Percentiles rank a stretch among this genome's conserved stretches.
Evolutionary conservation across 2,329 filamentous ascomycete genomes (phyloP).

Genomic region (Rhinocladiella similis): DNA sequence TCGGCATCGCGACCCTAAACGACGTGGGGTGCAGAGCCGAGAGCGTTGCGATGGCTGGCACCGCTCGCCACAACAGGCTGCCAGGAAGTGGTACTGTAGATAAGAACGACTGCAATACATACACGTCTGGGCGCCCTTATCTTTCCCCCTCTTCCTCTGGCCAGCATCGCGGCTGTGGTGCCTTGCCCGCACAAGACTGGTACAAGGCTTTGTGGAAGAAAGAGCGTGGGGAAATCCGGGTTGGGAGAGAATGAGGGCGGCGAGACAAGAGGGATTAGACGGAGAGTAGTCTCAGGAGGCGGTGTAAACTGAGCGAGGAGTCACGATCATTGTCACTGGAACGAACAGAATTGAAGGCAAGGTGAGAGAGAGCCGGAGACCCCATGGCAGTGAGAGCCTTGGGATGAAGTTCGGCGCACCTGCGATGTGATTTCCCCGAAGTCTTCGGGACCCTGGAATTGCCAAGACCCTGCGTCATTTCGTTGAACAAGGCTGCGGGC

Average conservation of each 20-base stretch:
- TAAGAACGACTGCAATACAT: constrained; percentile 37
- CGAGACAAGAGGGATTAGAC: too few species aligned
- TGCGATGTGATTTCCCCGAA: background rate
- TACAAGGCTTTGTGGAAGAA: background rate
- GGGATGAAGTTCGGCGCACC: background rate
- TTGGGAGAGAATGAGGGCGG: too few species aligned
- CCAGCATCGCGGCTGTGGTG: constrained; percentile 40
- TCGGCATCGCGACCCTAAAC: background rate
- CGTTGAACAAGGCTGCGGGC: background rate
- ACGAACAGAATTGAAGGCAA: too few species aligned
- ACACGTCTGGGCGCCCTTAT: constrained; percentile 69
- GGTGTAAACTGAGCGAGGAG: too few species aligned
- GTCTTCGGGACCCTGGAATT: too few species aligned
- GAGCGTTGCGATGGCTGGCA: too few species aligned
- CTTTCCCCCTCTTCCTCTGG: constrained; percentile 57
- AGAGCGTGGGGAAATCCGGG: constrained; percentile 1
- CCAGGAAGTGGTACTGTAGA: background rate
- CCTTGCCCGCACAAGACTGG: constrained; percentile 4
- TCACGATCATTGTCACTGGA: too few species aligned
- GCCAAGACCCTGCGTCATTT: background rate
- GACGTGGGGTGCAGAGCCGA: background rate
- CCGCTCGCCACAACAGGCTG: background rate
- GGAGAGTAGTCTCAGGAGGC: too few species aligned
- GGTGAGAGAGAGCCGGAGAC: too few species aligned
- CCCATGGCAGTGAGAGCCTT: background rate